Conservation (phyloP, 345 rosid species). For the Bruguiera sexangula region DNA sequence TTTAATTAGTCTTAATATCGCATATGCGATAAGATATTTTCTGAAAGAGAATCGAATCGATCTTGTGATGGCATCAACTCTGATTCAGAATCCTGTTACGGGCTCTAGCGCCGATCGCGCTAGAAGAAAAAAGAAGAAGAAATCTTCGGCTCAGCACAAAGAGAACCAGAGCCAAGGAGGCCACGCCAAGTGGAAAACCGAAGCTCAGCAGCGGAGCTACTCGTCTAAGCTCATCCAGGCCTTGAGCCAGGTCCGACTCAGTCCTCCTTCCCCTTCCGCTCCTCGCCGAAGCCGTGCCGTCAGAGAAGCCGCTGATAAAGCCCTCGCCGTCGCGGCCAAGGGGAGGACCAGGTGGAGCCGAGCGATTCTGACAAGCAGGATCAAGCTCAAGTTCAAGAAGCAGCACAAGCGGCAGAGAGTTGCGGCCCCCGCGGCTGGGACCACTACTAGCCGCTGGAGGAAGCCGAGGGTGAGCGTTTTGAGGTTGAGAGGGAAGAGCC, state of each 20-base stretch:
- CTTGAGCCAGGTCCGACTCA: conserved; percentile 45
- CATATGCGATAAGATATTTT: too few species aligned
- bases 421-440: conserved; percentile 26
- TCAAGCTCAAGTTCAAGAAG: conserved; percentile 80
- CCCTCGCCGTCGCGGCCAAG: conserved; percentile 76
- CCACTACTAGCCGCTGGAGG: conserved; percentile 41
- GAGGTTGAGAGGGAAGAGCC: conserved; percentile 53
- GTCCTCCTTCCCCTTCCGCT: conserved; percentile 32
- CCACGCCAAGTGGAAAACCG: conserved; percentile 69
- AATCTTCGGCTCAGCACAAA: conserved; percentile 24
- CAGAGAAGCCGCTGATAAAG: conserved; percentile 78
- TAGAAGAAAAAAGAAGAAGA: conserved; percentile 66
- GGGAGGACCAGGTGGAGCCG: conserved; percentile 91
- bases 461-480: conserved; percentile 64
- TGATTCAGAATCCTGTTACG: conserved; percentile 40
- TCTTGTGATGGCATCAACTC: conserved; percentile 20
- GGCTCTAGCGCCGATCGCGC: conserved; percentile 43
- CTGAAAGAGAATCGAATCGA: conserved; percentile 8
- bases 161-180: conserved; percentile 25
- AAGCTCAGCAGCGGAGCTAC: conserved; percentile 73
- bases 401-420: conserved; percentile 48
- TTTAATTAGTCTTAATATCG: not conserved
- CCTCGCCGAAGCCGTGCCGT: conserved; percentile 63
- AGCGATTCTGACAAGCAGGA: conserved; percentile 67
- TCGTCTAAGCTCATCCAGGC: conserved; percentile 76